Evolutionary conservation across 306 rosid species (phyloP).

Genomic region (Ceratonia siliqua): DNA sequence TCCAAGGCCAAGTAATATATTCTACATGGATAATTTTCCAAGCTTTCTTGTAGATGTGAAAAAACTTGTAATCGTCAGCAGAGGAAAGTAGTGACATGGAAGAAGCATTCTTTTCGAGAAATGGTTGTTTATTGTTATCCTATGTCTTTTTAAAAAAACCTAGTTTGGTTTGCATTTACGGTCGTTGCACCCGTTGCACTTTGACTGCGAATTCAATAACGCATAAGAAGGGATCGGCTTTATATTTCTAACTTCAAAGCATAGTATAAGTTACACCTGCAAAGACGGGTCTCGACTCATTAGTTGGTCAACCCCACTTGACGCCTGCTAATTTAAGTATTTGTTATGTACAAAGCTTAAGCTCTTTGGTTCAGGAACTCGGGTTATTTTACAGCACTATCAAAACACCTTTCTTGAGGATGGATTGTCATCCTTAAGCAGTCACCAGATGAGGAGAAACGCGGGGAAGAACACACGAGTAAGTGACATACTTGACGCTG

Average conservation of each 20-base stretch:
- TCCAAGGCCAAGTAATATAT: too few relatives aligned
- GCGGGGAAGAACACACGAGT: slow-evolving; percentile 87
- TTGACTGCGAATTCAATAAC: neutral
- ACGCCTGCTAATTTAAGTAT: slow-evolving; percentile 27
- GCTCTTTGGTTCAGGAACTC: slow-evolving; percentile 33
- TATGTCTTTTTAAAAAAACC: too few relatives aligned
- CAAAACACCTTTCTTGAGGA: slow-evolving; percentile 13
- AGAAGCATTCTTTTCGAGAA: too few relatives aligned
- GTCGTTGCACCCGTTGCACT: too few relatives aligned
- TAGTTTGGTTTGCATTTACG: too few relatives aligned
- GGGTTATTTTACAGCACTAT: slow-evolving; percentile 33
- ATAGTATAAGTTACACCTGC: neutral
- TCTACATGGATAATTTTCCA: too few relatives aligned
- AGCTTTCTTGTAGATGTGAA: too few relatives aligned
- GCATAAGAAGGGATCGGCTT: neutral
- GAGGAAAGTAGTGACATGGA: too few relatives aligned
- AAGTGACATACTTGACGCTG: slow-evolving; percentile 88
- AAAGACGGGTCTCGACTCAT: neutral
- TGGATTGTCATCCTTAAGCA: slow-evolving; percentile 43
- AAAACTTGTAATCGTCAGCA: too few relatives aligned
- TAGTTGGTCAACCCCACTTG: neutral
- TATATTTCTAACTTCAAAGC: neutral
- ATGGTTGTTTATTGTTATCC: too few relatives aligned
- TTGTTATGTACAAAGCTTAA: slow-evolving; percentile 45
- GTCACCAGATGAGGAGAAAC: slow-evolving; percentile 69